Percentiles rank a stretch among this genome's conserved stretches.
phyloP scores from a whole-genome alignment of 495 filamentous ascomycete genomes.

The Massariosphaeria phaeospora region DNA sequence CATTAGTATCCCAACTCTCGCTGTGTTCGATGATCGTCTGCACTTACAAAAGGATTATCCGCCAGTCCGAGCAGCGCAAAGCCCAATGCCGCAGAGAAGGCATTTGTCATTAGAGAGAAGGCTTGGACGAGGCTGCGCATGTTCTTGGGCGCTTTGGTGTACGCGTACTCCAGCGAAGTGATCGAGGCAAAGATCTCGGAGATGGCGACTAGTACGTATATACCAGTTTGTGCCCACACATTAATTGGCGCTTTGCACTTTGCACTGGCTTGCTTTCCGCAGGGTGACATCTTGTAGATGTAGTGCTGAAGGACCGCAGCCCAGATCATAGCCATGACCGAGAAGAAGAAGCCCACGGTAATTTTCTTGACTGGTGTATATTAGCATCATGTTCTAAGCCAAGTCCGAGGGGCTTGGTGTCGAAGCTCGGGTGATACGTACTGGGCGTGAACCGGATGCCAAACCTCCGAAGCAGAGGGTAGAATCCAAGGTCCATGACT shows the following conservation, averaged over 20 bases:
- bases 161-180: conserved; percentile 29
- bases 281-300: conserved; percentile 19
- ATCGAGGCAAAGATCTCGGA: conserved; percentile 29
- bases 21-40: too few relatives aligned
- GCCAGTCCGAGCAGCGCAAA: conserved; percentile 17
- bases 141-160: conserved; percentile 30
- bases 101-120: conserved; percentile 10
- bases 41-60: conserved; percentile 14
- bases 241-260: conserved; percentile 13
- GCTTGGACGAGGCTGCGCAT: conserved; percentile 24
- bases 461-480: conserved; percentile 58
- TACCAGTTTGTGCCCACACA: conserved; percentile 18
- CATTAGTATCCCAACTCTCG: too few relatives aligned
- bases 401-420: too few relatives aligned
- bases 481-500: conserved; percentile 37
- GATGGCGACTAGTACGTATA: conserved; percentile 22
- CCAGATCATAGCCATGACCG: conserved; percentile 27
- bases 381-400: too few relatives aligned
- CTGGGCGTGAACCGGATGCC: conserved; percentile 64
- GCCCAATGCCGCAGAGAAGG: conserved; percentile 19
- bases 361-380: conserved; percentile 79
- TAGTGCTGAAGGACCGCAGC: conserved; percentile 24
- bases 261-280: background rate
- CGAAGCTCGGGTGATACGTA: too few relatives aligned
- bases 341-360: conserved; percentile 52